Evolutionary conservation across 1,284 basidiomycete species (phyloP).

Genomic region (Ganoderma multipileum): DNA sequence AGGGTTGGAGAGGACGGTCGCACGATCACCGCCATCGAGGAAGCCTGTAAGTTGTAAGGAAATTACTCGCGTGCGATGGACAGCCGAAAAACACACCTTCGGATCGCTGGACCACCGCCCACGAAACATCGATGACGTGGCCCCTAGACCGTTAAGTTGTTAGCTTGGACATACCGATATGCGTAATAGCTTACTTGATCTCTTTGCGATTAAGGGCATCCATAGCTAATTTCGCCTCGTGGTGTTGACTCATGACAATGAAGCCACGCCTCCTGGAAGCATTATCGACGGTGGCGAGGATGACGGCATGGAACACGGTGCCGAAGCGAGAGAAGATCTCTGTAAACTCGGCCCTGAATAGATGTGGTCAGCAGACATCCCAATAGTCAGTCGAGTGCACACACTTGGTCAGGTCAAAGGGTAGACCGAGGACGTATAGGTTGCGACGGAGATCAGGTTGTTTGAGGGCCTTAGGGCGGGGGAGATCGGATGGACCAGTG

Average conservation of each 20-base stretch:
- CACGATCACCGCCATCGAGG: constrained; percentile 78
- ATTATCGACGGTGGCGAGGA: constrained; percentile 80
- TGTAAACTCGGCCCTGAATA: constrained; percentile 62
- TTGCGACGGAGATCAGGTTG: constrained; percentile 69
- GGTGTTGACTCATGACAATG: constrained; percentile 75
- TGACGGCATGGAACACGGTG: constrained; percentile 73
- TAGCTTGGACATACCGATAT: not conserved
- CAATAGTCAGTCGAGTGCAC: constrained; percentile 24
- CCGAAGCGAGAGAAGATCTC: constrained; percentile 69
- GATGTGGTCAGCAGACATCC: not conserved
- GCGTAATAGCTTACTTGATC: constrained; percentile 56
- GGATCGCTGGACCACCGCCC: constrained; percentile 84
- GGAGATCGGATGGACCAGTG: constrained; percentile 25
- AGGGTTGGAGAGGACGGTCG: constrained; percentile 57
- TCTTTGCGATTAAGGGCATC: constrained; percentile 66
- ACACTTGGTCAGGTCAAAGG: constrained; percentile 79
- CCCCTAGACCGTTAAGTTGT: constrained; percentile 50
- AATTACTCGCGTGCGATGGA: not conserved
- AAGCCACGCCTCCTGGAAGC: constrained; percentile 81
- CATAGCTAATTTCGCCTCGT: constrained; percentile 74
- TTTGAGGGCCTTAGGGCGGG: constrained; percentile 35
- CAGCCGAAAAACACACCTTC: constrained; percentile 53
- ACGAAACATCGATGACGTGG: constrained; percentile 76
- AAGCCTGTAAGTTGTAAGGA: constrained; percentile 56
- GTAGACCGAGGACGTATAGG: constrained; percentile 80